phyloP scores from a whole-genome alignment of 73 alveolate species.

The Paramecium sexaurelia region DNA sequence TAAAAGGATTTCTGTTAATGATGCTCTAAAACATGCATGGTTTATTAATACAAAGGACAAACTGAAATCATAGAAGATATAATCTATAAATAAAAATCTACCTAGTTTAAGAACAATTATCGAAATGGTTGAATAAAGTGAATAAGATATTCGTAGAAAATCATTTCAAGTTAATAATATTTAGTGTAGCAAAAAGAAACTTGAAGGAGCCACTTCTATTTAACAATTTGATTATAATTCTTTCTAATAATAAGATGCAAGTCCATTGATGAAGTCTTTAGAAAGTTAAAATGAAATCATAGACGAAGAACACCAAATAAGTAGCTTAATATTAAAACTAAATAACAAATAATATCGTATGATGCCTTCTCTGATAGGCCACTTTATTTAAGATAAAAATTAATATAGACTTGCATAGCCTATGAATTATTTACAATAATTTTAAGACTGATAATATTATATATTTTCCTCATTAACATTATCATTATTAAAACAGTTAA shows the following conservation, averaged over 20 bases:
- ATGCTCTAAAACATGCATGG: conserved; percentile 33
- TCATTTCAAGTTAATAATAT: neutral
- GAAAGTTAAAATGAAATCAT: neutral
- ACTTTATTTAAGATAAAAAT: neutral
- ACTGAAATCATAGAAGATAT: neutral
- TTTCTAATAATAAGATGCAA: neutral
- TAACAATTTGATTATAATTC: neutral
- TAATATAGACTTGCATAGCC: neutral
- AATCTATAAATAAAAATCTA: neutral
- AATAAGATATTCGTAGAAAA: neutral
- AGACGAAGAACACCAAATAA: neutral
- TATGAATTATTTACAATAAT: neutral
- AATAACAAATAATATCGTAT: neutral
- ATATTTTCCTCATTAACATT: neutral
- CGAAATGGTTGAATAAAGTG: conserved; percentile 20
- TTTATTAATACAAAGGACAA: neutral
- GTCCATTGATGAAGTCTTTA: neutral
- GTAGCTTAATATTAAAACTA: neutral
- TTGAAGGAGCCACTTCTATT: neutral
- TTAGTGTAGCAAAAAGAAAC: neutral
- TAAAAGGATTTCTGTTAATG: neutral
- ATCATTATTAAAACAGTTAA: too few relatives aligned
- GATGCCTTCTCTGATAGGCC: neutral
- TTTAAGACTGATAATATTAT: neutral
- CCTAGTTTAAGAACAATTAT: conserved; percentile 38